These are phyloP conservation scores for Wickerhamomyces rabaulensis DNA, from an alignment of 805 yeast species.

Conservation along the genomic window DNA sequence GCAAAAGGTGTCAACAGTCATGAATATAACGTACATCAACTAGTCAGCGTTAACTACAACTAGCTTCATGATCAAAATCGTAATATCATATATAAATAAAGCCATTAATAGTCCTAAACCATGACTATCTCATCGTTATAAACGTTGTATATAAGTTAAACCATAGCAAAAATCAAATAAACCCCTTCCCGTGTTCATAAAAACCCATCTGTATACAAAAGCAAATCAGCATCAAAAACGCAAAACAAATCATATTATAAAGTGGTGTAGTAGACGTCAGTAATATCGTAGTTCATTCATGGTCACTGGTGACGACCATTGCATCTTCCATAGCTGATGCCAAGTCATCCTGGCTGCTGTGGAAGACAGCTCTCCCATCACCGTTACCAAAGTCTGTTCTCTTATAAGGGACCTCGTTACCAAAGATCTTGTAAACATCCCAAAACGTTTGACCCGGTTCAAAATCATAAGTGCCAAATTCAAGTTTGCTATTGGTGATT, in stretches of 20 bases:
- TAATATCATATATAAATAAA: too few species aligned
- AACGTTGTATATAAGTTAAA: too few species aligned
- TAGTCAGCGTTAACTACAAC: too few species aligned
- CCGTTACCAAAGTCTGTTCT: slow-evolving; percentile 14
- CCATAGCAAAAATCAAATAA: not conserved
- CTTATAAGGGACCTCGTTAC: slow-evolving; percentile 3
- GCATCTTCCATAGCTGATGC: slow-evolving; percentile 13
- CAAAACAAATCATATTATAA: not conserved
- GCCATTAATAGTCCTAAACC: too few species aligned
- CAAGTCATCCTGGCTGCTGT: slow-evolving; percentile 13
- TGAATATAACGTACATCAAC: too few species aligned
- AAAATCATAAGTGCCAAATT: slow-evolving; percentile 10
- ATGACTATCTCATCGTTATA: too few species aligned
- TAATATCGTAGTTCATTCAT: too few species aligned
- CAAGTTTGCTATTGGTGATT: slow-evolving; percentile 10
- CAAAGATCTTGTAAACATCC: slow-evolving; percentile 2
- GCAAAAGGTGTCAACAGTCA: too few species aligned
- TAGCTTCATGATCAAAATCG: too few species aligned
- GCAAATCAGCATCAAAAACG: not conserved
- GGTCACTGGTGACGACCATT: not conserved
- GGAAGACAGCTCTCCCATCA: slow-evolving; percentile 14
- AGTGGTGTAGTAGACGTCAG: too few species aligned
- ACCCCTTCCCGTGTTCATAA: too few species aligned
- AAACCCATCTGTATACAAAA: too few species aligned
- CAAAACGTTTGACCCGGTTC: not conserved